Evolutionary conservation across 176 grass and related monocot species (phyloP), one percentile per base, ranked within the genome.

Genomic region (Puccinellia tenuiflora): DNA sequence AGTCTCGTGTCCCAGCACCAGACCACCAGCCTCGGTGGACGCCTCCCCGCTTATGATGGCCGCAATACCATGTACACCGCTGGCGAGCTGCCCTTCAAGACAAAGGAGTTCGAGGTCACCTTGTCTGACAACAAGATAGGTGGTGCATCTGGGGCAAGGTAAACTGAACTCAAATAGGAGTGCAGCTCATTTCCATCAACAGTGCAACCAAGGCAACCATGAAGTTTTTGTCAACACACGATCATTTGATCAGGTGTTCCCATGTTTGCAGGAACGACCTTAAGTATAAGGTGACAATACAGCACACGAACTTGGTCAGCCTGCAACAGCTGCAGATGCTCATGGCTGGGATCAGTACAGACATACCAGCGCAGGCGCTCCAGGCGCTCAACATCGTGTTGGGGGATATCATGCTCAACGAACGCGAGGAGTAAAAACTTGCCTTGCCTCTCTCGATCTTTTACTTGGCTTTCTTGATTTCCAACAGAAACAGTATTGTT

Each of bases 21-120:
- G 72, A 25, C 69, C 9, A 84, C 91, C 0, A 57, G 85, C 40
- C 30, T 97, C 1, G 85, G 84, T 2, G 84, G 81, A 9, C 53
- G 79, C 22, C 67, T 90, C 2, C 89, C 91, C 0, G 94, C 84
- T 7, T 97, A 94, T 73, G 94, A 94, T 68, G 91, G 91, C 61
- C 35, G 73, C 56, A 92, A 77, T 33, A 84, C 6, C 15, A 89
- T 97, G 9, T 97, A 86, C 62, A 92, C 94, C 0, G 94, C 91
- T 1, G 87, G 91, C 1, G 48, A 64, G 39, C 81, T 94, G 6
- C 94, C 91, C 0, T 94, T 92, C 48, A 20, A 22, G 3, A 72
- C 6, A 33, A 83, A 51, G 75, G 87, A 81, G 5, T 91, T 97
- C 33, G 68, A 48, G 12, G 81, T 94, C 25, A 79, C 24, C 22